Percentiles rank a stretch among this genome's conserved stretches.
Evolutionary conservation across 1,284 basidiomycete genomes (phyloP).

Genomic region (Malassezia pachydermatis): DNA sequence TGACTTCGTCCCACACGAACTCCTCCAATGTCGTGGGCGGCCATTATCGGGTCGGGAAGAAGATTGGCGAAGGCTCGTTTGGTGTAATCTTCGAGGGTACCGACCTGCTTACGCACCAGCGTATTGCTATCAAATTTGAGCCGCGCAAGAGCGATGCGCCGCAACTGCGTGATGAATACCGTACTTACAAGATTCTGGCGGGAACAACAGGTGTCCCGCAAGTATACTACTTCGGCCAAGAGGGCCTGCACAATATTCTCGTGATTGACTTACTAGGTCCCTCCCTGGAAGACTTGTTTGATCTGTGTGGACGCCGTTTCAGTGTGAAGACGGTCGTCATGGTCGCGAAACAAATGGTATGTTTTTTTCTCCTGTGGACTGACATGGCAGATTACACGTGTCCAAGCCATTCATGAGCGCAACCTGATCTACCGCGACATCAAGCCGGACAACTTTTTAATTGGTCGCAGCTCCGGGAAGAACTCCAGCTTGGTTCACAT

Average conservation of each 20-base stretch:
- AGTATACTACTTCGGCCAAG: constrained; percentile 94
- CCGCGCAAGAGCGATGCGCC: constrained; percentile 91
- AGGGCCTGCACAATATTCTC: constrained; percentile 92
- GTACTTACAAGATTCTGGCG: constrained; percentile 86
- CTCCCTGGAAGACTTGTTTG: constrained; percentile 84
- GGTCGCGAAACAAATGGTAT: constrained; percentile 90
- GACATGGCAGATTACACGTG: constrained; percentile 51
- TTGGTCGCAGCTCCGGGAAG: constrained; percentile 81
- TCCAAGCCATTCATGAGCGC: constrained; percentile 92
- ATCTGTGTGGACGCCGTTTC: constrained; percentile 91
- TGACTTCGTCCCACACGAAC: constrained; percentile 37
- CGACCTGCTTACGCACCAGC: constrained; percentile 86
- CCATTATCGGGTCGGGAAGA: constrained; percentile 75
- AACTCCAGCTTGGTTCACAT: constrained; percentile 70
- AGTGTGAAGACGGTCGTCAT: constrained; percentile 90
- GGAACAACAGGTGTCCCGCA: constrained; percentile 70
- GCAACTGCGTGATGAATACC: constrained; percentile 88
- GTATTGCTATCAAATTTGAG: constrained; percentile 97
- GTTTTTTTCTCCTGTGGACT: constrained; percentile 28
- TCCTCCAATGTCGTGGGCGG: constrained; percentile 51
- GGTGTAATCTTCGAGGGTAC: constrained; percentile 96
- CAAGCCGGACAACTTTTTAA: constrained; percentile 93
- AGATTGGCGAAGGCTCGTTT: constrained; percentile 60
- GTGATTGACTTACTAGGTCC: constrained; percentile 91
- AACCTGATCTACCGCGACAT: constrained; percentile 95